A percentile compares a stretch with the other conserved stretches of the same genome.
Conservation (phyloP, 163 green algal species). For the Scenedesmus sp. region DNA sequence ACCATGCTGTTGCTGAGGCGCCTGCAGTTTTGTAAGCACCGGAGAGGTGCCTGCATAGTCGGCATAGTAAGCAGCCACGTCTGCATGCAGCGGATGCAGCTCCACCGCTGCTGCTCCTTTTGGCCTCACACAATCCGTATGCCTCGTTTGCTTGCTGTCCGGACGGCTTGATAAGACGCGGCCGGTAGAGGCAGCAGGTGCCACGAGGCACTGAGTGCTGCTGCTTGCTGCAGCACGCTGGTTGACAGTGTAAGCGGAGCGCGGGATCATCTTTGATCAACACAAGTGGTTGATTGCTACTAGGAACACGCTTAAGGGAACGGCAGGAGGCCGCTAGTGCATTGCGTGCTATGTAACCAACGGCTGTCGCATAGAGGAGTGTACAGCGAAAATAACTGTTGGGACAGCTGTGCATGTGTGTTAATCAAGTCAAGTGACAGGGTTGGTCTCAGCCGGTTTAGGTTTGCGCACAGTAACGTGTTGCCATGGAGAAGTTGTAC, state of each 20-base stretch:
- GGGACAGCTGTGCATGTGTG: background rate
- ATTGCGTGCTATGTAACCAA: background rate
- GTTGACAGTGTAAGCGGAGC: background rate
- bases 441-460: too few relatives aligned
- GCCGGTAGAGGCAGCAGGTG: background rate
- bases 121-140: background rate
- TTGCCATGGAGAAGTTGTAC: background rate
- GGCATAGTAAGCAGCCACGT: conserved; percentile 10
- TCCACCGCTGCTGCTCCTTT: background rate
- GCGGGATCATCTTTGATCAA: background rate
- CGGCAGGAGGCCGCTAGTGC: background rate
- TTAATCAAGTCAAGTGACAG: background rate
- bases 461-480: background rate
- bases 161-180: background rate
- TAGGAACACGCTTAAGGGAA: background rate
- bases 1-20: background rate
- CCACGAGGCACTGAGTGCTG: background rate
- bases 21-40: background rate
- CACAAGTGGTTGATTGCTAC: background rate
- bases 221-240: background rate
- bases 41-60: background rate
- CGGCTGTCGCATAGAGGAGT: background rate
- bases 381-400: background rate
- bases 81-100: background rate
- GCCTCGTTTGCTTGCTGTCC: background rate